phyloP scores from a whole-genome alignment of 345 rosid species.

The Reutealis trisperma region DNA sequence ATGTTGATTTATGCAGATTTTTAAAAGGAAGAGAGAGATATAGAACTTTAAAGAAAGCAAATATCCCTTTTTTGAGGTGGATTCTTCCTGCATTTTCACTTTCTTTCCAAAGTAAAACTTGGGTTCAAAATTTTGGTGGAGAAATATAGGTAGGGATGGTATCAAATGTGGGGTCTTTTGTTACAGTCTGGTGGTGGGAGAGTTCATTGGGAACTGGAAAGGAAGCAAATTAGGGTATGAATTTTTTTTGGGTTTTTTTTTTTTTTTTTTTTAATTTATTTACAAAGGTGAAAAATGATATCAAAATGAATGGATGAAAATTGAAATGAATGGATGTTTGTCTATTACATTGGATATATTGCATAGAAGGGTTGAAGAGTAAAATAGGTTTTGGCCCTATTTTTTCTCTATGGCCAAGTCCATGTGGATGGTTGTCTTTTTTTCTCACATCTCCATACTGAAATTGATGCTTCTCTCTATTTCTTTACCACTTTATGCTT shows the following conservation, averaged over 20 bases:
- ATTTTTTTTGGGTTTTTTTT: conserved; percentile 6
- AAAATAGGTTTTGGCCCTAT: conserved; percentile 15
- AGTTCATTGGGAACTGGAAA: conserved; percentile 16
- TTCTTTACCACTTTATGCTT: conserved; percentile 38
- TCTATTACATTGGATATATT: too few species aligned
- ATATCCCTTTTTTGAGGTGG: conserved; percentile 16
- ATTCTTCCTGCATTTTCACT: conserved; percentile 26
- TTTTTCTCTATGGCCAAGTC: neutral
- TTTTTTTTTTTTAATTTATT: too few species aligned
- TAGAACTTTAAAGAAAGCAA: conserved; percentile 16
- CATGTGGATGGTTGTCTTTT: conserved; percentile 36
- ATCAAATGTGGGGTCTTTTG: conserved; percentile 22
- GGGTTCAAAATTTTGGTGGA: conserved; percentile 26
- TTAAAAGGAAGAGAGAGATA: conserved; percentile 15
- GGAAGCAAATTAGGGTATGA: conserved; percentile 13
- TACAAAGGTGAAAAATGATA: conserved; percentile 27
- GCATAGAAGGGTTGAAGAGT: neutral
- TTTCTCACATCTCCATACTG: conserved; percentile 15
- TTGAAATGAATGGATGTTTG: neutral
- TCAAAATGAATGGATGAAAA: conserved; percentile 11
- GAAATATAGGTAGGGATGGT: conserved; percentile 16
- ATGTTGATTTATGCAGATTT: conserved; percentile 27
- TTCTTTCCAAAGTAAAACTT: conserved; percentile 18
- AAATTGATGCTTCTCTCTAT: conserved; percentile 22
- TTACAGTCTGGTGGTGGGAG: conserved; percentile 9